Evolutionary conservation across 768 basidiomycete species (phyloP), one percentile per base, ranked within the genome.

Genomic region (Lyophyllum shimeji): DNA sequence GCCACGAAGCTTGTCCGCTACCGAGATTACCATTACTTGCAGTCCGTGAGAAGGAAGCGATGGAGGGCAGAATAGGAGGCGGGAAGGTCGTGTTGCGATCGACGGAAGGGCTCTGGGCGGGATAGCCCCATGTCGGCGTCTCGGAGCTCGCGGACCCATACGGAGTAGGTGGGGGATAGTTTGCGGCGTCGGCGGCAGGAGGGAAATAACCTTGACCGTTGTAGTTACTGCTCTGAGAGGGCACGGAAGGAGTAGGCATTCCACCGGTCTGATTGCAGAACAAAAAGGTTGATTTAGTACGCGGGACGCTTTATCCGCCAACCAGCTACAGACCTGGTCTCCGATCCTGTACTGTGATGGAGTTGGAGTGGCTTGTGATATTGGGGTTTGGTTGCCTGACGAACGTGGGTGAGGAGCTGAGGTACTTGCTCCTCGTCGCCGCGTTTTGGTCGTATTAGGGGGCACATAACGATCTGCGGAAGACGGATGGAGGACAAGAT

Each of bases 401-500:
- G 69, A 59, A 53, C 65, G 69, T 58, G 66, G 69, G 40, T 68
- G 64, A 48, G 73, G 65, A 24, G 69, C 59, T 8, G 76, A 75
- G 27, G 70, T 63, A 55, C 75, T 67, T 17, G 72, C 75, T 56
- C 76, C 79, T 49, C 75, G 74, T 48, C 78, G 72, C 55, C 71
- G 74, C 42, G 71, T 63, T 65, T 79, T 81, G 56, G 72, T 62
- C 20, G 74, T 60, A 49, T 78, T 71, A 17, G 77, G 66, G 1
- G 88, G 80, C n/a, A 83, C 77, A 69, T 86, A 89, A 50, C 89
- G 83, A 65, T 92, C 90, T 31, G 83, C 76, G 3, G 92, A 85
- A 0, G 89, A 89, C 0, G 94, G 92, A 66, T 94, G 93, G 20
- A 92, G 77, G 42, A 97, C 92, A 15, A 96, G 83, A 69, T 96